Evolutionary conservation across 1,284 basidiomycete genomes (phyloP).

Genomic region (Ustilago lituana): DNA sequence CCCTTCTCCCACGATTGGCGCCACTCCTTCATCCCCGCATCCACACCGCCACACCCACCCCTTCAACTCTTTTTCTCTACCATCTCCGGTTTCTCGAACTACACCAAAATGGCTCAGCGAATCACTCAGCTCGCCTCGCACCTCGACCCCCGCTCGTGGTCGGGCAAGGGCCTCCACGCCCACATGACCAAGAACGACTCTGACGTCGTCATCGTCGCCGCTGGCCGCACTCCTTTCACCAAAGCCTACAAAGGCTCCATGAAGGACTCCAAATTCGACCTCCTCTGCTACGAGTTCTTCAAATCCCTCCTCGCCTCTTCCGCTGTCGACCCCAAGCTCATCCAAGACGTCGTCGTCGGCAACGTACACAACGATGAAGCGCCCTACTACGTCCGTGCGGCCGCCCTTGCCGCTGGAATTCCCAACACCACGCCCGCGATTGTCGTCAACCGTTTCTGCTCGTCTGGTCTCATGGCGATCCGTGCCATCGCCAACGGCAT

Average conservation of each 20-base stretch:
- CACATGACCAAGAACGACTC: conserved; percentile 56
- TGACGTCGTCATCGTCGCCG: conserved; percentile 79
- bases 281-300: conserved; percentile 42
- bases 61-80: background rate
- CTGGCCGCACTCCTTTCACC: conserved; percentile 81
- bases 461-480: conserved; percentile 85
- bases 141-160: conserved; percentile 61
- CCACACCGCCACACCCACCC: background rate
- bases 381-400: conserved; percentile 68
- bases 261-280: conserved; percentile 73
- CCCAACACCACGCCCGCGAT: conserved; percentile 80
- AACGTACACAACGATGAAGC: conserved; percentile 58
- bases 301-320: conserved; percentile 75
- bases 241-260: conserved; percentile 80
- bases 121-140: conserved; percentile 59
- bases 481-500: conserved; percentile 83
- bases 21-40: conserved; percentile 1
- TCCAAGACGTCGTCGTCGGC: conserved; percentile 81
- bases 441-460: conserved; percentile 68
- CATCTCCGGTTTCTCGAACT: background rate
- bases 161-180: conserved; percentile 54
- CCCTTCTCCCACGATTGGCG: background rate
- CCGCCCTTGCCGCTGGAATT: conserved; percentile 82
- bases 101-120: conserved; percentile 44
- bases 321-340: conserved; percentile 75